These are phyloP conservation scores for Halophytophthora polymorphica DNA, from an alignment of 352 stramenopile genomes.

Conservation along the genomic window DNA sequence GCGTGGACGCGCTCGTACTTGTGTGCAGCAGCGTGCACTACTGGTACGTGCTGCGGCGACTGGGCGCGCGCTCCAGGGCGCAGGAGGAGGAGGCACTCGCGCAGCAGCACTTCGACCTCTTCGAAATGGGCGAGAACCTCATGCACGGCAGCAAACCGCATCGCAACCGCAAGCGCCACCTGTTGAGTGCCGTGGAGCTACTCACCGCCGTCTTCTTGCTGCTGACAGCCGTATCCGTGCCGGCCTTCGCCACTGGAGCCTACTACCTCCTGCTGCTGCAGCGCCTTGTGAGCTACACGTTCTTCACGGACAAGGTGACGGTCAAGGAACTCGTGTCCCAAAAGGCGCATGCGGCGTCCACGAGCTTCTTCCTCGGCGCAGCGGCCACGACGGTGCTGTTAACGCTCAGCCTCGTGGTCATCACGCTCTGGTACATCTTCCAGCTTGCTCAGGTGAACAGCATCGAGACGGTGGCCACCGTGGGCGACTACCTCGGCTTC, in stretches of 20 bases:
- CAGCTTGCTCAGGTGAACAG: constrained; percentile 39
- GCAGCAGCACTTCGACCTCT: constrained; percentile 51
- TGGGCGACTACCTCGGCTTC: constrained; percentile 61
- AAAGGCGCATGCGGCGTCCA: constrained; percentile 21
- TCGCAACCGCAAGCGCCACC: constrained; percentile 19
- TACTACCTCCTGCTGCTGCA: constrained; percentile 62
- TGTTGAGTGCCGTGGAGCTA: constrained; percentile 40
- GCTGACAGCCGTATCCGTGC: constrained; percentile 54
- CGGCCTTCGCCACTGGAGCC: constrained; percentile 45
- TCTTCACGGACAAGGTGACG: constrained; percentile 56
- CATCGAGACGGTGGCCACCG: constrained; percentile 24
- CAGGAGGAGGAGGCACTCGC: constrained; percentile 25
- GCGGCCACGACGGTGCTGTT: constrained; percentile 41
- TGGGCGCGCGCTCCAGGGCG: constrained; percentile 19
- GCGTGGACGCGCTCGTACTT: constrained; percentile 60
- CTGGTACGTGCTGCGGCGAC: constrained; percentile 53
- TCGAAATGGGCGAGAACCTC: constrained; percentile 50
- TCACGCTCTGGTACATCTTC: constrained; percentile 51
- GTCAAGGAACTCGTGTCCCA: constrained; percentile 47
- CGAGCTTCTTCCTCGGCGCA: constrained; percentile 46
- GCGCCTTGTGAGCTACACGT: constrained; percentile 65
- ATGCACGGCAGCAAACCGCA: constrained; percentile 26
- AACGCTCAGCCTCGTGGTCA: constrained; percentile 38
- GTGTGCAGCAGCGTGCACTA: constrained; percentile 54
- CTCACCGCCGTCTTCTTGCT: constrained; percentile 55